Percentiles rank a stretch among this genome's conserved stretches.
Evolutionary conservation across 345 rosid species (phyloP).

Genomic region (Gossypium rotundifolium): DNA sequence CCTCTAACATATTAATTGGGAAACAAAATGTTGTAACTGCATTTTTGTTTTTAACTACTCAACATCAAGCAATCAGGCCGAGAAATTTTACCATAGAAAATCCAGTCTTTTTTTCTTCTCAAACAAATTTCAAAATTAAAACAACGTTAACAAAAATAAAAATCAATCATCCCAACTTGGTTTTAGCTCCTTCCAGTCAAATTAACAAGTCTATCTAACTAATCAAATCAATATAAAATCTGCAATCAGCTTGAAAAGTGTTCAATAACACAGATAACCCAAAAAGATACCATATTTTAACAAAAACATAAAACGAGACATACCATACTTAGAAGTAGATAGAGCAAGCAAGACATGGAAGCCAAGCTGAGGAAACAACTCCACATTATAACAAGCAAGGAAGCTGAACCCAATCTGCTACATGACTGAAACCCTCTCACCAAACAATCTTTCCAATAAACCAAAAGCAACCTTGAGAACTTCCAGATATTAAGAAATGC

Average conservation of each 20-base stretch:
- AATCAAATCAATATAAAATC: background rate
- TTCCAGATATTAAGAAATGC: slow-evolving; percentile 49
- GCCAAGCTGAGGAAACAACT: slow-evolving; percentile 95
- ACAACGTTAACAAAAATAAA: background rate
- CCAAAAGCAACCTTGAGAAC: slow-evolving; percentile 34
- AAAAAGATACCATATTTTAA: background rate
- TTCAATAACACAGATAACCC: background rate
- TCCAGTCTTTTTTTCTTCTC: background rate
- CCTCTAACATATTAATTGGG: background rate
- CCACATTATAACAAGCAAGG: slow-evolving; percentile 91
- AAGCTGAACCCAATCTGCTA: slow-evolving; percentile 69
- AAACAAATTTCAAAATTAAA: background rate
- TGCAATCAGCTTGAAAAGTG: background rate
- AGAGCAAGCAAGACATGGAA: slow-evolving; percentile 75
- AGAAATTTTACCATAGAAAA: background rate
- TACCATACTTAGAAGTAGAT: slow-evolving; percentile 82
- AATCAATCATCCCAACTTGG: background rate
- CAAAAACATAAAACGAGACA: slow-evolving; percentile 15
- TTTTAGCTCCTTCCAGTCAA: background rate
- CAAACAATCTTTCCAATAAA: slow-evolving; percentile 68
- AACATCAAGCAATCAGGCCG: background rate
- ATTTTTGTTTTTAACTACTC: background rate
- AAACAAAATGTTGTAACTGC: background rate
- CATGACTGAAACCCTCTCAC: slow-evolving; percentile 66
- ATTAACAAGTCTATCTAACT: background rate